Conservation (phyloP, 371 early-diverging fungal genomes). For the Mucor ambiguus region DNA sequence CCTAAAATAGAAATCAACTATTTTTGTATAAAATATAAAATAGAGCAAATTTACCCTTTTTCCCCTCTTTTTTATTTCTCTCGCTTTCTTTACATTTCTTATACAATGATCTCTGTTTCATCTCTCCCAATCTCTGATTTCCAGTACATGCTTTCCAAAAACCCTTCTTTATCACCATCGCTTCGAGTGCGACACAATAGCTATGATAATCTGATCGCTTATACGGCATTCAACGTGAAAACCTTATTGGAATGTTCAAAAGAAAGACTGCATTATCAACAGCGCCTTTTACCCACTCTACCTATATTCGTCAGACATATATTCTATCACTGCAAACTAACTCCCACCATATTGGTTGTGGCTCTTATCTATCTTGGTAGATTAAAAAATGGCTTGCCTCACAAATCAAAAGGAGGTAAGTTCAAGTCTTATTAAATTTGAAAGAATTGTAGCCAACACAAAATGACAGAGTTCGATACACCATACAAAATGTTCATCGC, state of each 20-base stretch:
- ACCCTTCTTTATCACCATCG: slow-evolving; percentile 12
- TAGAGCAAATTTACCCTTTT: not conserved
- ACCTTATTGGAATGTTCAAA: slow-evolving; percentile 35
- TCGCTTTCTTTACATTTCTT: not conserved
- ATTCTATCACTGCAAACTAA: slow-evolving; percentile 38
- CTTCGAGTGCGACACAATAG: slow-evolving; percentile 8
- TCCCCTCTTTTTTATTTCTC: not conserved
- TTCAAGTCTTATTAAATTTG: not conserved
- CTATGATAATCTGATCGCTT: slow-evolving; percentile 33
- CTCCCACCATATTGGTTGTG: slow-evolving; percentile 55
- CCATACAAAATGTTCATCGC: slow-evolving; percentile 76
- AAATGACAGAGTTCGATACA: slow-evolving; percentile 63
- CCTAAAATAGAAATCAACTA: not conserved
- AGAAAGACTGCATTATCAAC: slow-evolving; percentile 32
- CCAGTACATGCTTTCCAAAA: not conserved
- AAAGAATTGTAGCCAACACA: not conserved
- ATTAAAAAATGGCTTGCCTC: slow-evolving; percentile 59
- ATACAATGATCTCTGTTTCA: slow-evolving; percentile 13
- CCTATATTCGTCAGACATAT: slow-evolving; percentile 39
- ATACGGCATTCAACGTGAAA: slow-evolving; percentile 31
- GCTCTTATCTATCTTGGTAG: slow-evolving; percentile 72
- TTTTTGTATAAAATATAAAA: slow-evolving; percentile 7
- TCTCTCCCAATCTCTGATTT: slow-evolving; percentile 1
- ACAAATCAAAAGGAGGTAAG: slow-evolving; percentile 60
- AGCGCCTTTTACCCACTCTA: slow-evolving; percentile 34